These are phyloP conservation scores for Populus nigra DNA, from an alignment of 345 rosid species.

Conservation along the genomic window DNA sequence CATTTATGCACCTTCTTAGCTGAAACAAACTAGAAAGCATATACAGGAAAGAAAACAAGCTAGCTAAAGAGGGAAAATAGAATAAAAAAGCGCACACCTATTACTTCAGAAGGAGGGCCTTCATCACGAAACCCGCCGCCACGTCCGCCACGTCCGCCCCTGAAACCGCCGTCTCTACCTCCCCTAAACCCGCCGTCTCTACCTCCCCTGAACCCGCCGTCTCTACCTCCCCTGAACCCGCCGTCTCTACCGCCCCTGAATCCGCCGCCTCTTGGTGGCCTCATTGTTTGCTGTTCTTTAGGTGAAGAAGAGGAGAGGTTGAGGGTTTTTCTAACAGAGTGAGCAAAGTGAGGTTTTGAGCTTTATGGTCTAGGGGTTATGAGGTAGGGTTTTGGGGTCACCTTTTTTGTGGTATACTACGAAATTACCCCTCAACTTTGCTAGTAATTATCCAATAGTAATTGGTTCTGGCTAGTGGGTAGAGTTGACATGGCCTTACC, in stretches of 20 bases:
- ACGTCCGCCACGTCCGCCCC: constrained; percentile 15
- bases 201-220: constrained; percentile 7
- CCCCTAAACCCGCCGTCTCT: constrained; percentile 12
- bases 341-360: not conserved
- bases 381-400: constrained; percentile 4
- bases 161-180: constrained; percentile 7
- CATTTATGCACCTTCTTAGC: not conserved
- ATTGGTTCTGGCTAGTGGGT: not conserved
- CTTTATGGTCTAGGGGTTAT: not conserved
- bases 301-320: not conserved
- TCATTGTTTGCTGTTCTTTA: constrained; percentile 3
- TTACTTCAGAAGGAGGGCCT: constrained; percentile 89
- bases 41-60: not conserved
- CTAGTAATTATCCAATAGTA: not conserved
- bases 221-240: constrained; percentile 1
- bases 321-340: not conserved
- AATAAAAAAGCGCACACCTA: constrained; percentile 43
- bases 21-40: not conserved
- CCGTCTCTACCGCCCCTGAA: constrained; percentile 20
- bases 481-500: not conserved
- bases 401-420: not conserved
- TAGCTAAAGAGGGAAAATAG: not conserved
- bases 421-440: not conserved
- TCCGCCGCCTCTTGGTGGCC: constrained; percentile 30
- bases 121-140: constrained; percentile 50